Evolutionary conservation across 2,329 filamentous ascomycete genomes (phyloP).

Genomic region (Apiospora saccharicola): DNA sequence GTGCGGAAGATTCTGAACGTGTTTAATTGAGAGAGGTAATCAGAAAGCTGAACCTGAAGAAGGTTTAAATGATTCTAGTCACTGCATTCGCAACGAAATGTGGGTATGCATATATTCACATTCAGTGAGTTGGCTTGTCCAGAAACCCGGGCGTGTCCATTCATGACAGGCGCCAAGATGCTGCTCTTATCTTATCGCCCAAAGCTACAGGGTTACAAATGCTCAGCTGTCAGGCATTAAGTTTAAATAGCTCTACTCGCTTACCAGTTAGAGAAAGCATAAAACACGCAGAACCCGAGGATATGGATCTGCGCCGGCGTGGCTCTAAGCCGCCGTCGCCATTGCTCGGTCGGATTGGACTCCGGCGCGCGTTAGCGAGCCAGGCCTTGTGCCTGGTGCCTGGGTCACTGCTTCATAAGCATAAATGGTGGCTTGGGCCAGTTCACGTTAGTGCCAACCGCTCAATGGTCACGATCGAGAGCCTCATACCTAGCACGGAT

Average conservation of each 20-base stretch:
- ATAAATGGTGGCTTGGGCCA: slow-evolving; percentile 11
- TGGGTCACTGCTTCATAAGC: background rate
- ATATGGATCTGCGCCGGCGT: background rate
- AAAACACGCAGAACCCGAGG: background rate
- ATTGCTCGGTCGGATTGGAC: background rate
- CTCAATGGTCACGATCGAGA: background rate
- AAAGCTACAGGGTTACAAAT: background rate
- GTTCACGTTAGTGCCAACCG: background rate
- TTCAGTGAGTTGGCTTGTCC: background rate
- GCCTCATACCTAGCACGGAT: background rate
- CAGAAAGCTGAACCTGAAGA: no score
- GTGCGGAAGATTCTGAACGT: background rate
- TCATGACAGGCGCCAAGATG: background rate
- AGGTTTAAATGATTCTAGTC: no score
- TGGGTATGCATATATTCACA: background rate
- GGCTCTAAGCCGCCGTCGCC: background rate
- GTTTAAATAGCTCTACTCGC: background rate
- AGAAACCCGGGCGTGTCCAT: background rate
- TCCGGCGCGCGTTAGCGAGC: background rate
- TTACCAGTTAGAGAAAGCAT: background rate
- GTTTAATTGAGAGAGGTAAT: background rate
- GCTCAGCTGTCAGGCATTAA: background rate
- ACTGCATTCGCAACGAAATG: background rate
- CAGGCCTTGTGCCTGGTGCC: background rate
- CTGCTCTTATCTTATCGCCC: background rate